A percentile compares a stretch with the other conserved stretches of the same genome.
Conservation (phyloP, 352 stramenopile genomes). For the Phytophthora boehmeriae region DNA sequence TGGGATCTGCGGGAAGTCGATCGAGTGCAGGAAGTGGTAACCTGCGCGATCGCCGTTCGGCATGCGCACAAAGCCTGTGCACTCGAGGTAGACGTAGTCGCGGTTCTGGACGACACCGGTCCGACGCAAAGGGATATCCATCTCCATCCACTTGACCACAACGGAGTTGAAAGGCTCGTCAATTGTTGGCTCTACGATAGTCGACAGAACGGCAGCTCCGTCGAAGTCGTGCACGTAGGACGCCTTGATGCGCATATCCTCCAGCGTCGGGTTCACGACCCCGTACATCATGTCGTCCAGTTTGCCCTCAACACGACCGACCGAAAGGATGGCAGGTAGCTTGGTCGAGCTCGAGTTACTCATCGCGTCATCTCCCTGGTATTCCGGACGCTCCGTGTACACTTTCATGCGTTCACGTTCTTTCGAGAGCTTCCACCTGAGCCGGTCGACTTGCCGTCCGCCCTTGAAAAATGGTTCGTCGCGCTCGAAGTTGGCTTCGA, state of each 20-base stretch:
- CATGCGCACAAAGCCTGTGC: slow-evolving; percentile 44
- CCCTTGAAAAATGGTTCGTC: slow-evolving; percentile 34
- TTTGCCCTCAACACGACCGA: slow-evolving; percentile 31
- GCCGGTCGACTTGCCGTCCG: slow-evolving; percentile 24
- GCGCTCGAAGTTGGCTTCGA: slow-evolving; percentile 38
- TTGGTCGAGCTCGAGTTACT: slow-evolving; percentile 23
- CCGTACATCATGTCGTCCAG: slow-evolving; percentile 49
- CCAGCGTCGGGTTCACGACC: slow-evolving; percentile 34
- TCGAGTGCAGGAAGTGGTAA: slow-evolving; percentile 68
- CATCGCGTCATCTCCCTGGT: slow-evolving; percentile 23
- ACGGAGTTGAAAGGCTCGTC: slow-evolving; percentile 34
- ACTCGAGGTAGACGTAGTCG: slow-evolving; percentile 65
- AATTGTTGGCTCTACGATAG: slow-evolving; percentile 28
- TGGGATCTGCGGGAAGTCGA: slow-evolving; percentile 50
- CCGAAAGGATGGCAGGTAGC: slow-evolving; percentile 34
- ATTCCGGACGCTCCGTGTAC: slow-evolving; percentile 36
- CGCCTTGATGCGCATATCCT: slow-evolving; percentile 40
- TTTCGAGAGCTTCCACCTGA: slow-evolving; percentile 38
- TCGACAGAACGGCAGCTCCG: slow-evolving; percentile 32
- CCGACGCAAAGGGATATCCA: slow-evolving; percentile 34
- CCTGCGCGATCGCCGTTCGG: slow-evolving; percentile 53
- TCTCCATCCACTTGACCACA: slow-evolving; percentile 47
- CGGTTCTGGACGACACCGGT: slow-evolving; percentile 51
- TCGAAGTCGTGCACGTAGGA: slow-evolving; percentile 38
- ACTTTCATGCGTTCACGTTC: slow-evolving; percentile 39